A percentile compares a stretch with the other conserved stretches of the same genome.
Evolutionary conservation across 2,329 filamentous ascomycete genomes (phyloP).

Genomic region (Aspergillus eucalypticola): DNA sequence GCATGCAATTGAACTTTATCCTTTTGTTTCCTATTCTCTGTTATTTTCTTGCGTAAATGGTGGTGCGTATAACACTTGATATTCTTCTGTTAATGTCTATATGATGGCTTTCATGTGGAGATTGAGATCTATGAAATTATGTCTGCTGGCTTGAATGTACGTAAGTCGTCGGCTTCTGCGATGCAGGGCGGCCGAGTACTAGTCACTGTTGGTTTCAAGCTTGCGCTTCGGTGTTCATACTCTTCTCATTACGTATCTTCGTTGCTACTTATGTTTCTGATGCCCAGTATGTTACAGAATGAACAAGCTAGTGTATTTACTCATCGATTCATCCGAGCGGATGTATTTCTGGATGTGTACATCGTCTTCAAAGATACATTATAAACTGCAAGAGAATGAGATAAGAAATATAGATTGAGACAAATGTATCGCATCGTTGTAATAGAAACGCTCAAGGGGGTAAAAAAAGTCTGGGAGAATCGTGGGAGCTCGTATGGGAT

Average conservation of each 20-base stretch:
- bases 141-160: too few species aligned
- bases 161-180: too few species aligned
- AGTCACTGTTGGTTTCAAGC: too few species aligned
- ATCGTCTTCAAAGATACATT: not conserved
- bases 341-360: not conserved
- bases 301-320: not conserved
- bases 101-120: too few species aligned
- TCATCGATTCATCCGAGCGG: not conserved
- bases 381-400: not conserved
- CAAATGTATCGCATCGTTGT: not conserved
- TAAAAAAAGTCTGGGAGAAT: not conserved
- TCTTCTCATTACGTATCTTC: not conserved
- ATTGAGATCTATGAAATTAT: too few species aligned
- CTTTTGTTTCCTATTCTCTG: too few species aligned
- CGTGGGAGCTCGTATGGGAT: not conserved
- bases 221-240: not conserved
- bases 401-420: not conserved
- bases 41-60: too few species aligned
- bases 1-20: too few species aligned
- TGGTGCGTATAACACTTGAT: too few species aligned
- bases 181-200: too few species aligned
- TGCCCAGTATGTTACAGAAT: not conserved
- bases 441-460: not conserved
- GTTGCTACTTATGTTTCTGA: not conserved
- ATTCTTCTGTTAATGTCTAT: too few species aligned